Percentiles rank a stretch among this genome's conserved stretches.
These are phyloP conservation scores for Halteria grandinella DNA, from an alignment of 73 alveolate genomes.

Conservation along the genomic window DNA sequence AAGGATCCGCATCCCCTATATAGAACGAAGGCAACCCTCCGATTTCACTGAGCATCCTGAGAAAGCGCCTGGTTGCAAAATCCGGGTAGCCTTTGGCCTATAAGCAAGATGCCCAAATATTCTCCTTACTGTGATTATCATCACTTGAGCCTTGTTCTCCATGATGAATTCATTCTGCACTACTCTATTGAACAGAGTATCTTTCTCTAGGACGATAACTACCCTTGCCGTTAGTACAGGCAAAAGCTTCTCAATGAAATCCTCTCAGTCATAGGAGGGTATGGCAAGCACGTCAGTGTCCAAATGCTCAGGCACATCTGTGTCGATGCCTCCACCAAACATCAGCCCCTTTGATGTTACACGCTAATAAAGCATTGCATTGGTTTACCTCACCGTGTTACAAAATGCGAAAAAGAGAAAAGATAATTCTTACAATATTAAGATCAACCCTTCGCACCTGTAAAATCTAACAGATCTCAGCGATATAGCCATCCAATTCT, in stretches of 20 bases:
- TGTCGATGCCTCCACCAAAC: conserved; percentile 38
- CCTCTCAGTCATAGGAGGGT: background rate
- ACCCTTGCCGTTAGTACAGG: conserved; percentile 21
- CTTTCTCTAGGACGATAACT: conserved; percentile 29
- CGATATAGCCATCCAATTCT: conserved; percentile 20
- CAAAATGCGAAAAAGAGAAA: no score
- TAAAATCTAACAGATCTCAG: conserved; percentile 19
- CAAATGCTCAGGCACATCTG: background rate
- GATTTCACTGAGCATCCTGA: conserved; percentile 7
- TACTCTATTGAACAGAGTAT: conserved; percentile 38
- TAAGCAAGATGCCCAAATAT: background rate
- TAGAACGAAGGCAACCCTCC: conserved; percentile 11
- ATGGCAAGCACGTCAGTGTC: conserved; percentile 1
- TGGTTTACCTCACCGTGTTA: no score
- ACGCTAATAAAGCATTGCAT: background rate
- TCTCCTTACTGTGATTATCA: conserved; percentile 11
- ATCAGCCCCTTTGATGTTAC: conserved; percentile 47
- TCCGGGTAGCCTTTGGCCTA: conserved; percentile 57
- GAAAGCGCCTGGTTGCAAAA: conserved; percentile 35
- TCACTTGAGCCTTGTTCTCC: background rate
- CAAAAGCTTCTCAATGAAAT: background rate
- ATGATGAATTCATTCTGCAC: background rate
- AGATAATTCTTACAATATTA: background rate
- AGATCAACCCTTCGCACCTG: conserved; percentile 17
- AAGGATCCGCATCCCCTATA: conserved; percentile 52